These are phyloP conservation scores for Pseudogymnoascus sp. DNA, from an alignment of 2,329 filamentous ascomycete genomes.

Conservation along the genomic window DNA sequence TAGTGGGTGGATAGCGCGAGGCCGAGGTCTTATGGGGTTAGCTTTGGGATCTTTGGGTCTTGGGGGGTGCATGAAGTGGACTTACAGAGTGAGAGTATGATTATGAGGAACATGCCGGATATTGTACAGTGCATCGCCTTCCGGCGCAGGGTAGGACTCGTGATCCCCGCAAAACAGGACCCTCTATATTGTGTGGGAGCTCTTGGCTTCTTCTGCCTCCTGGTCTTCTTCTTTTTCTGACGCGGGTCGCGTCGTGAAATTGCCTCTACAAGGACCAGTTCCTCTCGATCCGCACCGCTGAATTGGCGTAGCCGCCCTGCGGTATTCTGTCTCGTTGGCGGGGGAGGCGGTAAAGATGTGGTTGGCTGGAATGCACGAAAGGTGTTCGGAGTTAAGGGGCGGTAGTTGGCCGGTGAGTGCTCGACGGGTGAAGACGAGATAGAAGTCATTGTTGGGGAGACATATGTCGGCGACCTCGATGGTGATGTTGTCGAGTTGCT, in stretches of 20 bases:
- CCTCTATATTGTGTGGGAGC: constrained; percentile 14
- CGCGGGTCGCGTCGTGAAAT: background rate
- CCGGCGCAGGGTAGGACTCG: constrained; percentile 44
- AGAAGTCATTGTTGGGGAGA: background rate
- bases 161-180: constrained; percentile 42
- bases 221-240: constrained; percentile 19
- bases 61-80: constrained; percentile 15
- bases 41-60: background rate
- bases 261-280: background rate
- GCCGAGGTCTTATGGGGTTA: constrained; percentile 52
- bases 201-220: constrained; percentile 26
- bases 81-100: constrained; percentile 49
- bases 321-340: constrained; percentile 13
- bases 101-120: constrained; percentile 39
- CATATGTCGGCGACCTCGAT: background rate
- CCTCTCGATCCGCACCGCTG: constrained; percentile 11
- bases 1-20: constrained; percentile 59
- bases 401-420: constrained; percentile 14
- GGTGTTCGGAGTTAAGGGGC: constrained; percentile 15
- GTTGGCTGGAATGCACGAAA: constrained; percentile 8
- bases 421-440: constrained; percentile 3
- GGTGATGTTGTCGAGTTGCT: constrained; percentile 34
- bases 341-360: constrained; percentile 10
- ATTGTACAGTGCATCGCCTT: constrained; percentile 55
- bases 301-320: constrained; percentile 14